phyloP scores from a whole-genome alignment of 495 filamentous ascomycete genomes.

The Chaetomium fimeti region DNA sequence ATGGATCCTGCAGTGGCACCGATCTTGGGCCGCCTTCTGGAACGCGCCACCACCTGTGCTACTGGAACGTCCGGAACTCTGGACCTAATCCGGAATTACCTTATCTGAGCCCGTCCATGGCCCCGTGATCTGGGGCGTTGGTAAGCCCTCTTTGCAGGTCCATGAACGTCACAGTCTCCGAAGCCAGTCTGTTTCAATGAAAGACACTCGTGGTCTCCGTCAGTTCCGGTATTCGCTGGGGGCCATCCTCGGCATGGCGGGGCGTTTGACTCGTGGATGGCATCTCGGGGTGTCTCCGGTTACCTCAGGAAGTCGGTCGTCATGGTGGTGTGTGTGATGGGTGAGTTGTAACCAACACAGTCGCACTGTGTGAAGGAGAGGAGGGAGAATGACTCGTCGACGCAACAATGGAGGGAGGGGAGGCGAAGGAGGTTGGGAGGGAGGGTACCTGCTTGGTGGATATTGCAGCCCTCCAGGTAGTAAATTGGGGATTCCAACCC shows the following conservation, averaged over 20 bases:
- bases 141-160: neutral
- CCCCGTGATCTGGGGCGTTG: neutral
- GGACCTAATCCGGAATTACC: neutral
- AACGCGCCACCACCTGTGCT: neutral
- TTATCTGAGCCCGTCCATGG: neutral
- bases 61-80: neutral
- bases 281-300: neutral
- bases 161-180: neutral
- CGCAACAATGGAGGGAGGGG: neutral
- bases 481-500: neutral
- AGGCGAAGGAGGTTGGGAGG: too few species aligned
- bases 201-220: slow-evolving; percentile 2
- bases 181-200: neutral
- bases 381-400: neutral
- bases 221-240: slow-evolving; percentile 13
- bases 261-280: neutral
- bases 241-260: neutral
- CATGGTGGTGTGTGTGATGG: neutral
- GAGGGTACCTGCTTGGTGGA: neutral
- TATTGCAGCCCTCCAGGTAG: neutral
- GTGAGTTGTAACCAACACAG: neutral
- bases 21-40: neutral
- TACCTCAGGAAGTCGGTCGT: neutral
- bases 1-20: slow-evolving; percentile 1
- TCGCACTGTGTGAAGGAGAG: slow-evolving; percentile 4